These are phyloP conservation scores for Clitopilus passeckerianus DNA, from an alignment of 768 basidiomycete species.

Conservation along the genomic window DNA sequence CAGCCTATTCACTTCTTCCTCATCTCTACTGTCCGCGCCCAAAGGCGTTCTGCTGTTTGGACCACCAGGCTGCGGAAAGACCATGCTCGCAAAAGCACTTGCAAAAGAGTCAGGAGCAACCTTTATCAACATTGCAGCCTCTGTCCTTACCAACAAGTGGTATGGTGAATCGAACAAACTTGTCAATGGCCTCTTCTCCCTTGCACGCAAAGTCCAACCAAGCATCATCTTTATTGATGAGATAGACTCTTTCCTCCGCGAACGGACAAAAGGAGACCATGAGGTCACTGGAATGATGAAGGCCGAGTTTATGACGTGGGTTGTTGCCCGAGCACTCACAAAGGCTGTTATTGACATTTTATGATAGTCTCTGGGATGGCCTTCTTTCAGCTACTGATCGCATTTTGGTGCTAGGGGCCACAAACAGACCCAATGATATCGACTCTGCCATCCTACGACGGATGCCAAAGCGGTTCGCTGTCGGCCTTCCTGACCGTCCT, in stretches of 20 bases:
- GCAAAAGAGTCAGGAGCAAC: constrained; percentile 97
- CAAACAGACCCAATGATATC: constrained; percentile 92
- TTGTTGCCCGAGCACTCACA: constrained; percentile 4
- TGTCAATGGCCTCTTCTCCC: constrained; percentile 89
- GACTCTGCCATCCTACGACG: constrained; percentile 84
- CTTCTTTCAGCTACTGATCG: constrained; percentile 75
- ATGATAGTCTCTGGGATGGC: constrained; percentile 87
- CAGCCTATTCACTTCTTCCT: constrained; percentile 75
- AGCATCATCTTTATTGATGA: constrained; percentile 99
- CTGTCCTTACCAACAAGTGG: constrained; percentile 45
- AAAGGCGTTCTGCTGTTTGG: constrained; percentile 96
- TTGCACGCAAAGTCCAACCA: constrained; percentile 91
- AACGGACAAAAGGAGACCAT: constrained; percentile 85
- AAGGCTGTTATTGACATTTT: not conserved
- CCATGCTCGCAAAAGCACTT: constrained; percentile 97
- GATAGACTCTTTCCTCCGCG: constrained; percentile 92
- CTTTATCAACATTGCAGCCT: constrained; percentile 68
- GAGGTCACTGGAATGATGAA: constrained; percentile 99
- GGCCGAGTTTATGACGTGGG: constrained; percentile 90
- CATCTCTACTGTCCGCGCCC: constrained; percentile 82
- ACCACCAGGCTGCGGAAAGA: constrained; percentile 98
- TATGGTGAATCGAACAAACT: constrained; percentile 76
- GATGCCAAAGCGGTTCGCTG: constrained; percentile 96
- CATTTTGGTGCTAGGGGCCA: constrained; percentile 90
- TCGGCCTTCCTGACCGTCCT: constrained; percentile 70